Evolutionary conservation across 192 early-diverging fungal genomes (phyloP).

Genomic region (Spizellomyces punctatus): DNA sequence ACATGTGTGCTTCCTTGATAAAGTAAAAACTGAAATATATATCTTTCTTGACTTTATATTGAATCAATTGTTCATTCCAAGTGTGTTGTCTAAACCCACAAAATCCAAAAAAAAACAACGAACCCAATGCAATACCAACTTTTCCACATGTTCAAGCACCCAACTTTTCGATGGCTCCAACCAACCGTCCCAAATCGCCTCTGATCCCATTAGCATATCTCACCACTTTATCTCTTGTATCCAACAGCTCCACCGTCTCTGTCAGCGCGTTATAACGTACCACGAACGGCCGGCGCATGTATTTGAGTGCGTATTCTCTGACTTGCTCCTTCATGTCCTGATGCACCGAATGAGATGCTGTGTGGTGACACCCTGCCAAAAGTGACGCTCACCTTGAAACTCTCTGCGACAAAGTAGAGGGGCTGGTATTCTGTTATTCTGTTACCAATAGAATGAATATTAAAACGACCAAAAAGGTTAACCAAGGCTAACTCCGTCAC

Average conservation of each 20-base stretch:
- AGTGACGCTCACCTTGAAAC: constrained; percentile 60
- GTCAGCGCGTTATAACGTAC: constrained; percentile 92
- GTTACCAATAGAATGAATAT: constrained; percentile 3
- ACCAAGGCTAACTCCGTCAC: no score
- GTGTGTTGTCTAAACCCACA: no score
- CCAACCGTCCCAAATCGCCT: constrained; percentile 75
- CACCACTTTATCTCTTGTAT: constrained; percentile 83
- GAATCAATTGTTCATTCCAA: no score
- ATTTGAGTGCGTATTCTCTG: constrained; percentile 67
- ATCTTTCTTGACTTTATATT: no score
- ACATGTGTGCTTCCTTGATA: no score
- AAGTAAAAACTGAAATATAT: no score
- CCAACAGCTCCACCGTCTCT: constrained; percentile 87
- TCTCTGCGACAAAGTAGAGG: constrained; percentile 92
- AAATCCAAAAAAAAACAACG: no score
- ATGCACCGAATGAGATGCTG: no score
- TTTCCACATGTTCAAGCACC: neutral
- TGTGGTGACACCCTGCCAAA: no score
- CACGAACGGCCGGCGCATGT: constrained; percentile 82
- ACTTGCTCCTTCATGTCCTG: constrained; percentile 85
- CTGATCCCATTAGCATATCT: constrained; percentile 77
- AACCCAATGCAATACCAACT: no score
- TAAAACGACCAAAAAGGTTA: no score
- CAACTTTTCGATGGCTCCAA: constrained; percentile 68
- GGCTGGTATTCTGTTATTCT: constrained; percentile 91